Evolutionary conservation across 495 filamentous ascomycete genomes (phyloP).

Genomic region (Xylaria grammica): DNA sequence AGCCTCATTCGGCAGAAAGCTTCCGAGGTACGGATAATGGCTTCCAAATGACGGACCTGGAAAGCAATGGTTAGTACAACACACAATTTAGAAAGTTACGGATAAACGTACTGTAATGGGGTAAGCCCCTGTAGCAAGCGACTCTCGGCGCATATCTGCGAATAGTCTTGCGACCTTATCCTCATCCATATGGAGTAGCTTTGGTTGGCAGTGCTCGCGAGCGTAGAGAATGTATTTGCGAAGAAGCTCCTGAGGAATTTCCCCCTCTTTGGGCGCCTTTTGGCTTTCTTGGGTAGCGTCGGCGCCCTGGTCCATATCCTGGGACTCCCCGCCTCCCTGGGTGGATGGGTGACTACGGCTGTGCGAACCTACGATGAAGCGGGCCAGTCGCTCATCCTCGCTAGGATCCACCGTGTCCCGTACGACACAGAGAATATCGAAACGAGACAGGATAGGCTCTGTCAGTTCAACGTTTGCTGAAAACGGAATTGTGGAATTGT

Average conservation of each 20-base stretch:
- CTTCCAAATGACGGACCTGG: slow-evolving; percentile 95
- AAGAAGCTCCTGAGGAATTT: slow-evolving; percentile 90
- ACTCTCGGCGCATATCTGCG: slow-evolving; percentile 94
- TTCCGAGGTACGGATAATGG: slow-evolving; percentile 92
- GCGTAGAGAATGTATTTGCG: slow-evolving; percentile 98
- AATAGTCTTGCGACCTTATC: slow-evolving; percentile 95
- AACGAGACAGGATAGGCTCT: slow-evolving; percentile 96
- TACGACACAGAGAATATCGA: slow-evolving; percentile 97
- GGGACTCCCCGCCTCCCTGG: slow-evolving; percentile 60
- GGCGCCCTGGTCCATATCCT: slow-evolving; percentile 64
- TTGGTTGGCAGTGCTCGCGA: slow-evolving; percentile 85
- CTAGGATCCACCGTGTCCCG: slow-evolving; percentile 94
- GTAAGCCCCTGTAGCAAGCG: slow-evolving; percentile 90
- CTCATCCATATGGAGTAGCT: slow-evolving; percentile 97
- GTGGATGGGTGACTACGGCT: slow-evolving; percentile 83
- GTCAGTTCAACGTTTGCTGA: slow-evolving; percentile 95
- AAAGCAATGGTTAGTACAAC: slow-evolving; percentile 27
- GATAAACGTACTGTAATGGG: slow-evolving; percentile 84
- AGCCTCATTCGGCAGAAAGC: slow-evolving; percentile 95
- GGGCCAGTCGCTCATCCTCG: slow-evolving; percentile 94
- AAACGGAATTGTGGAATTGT: slow-evolving; percentile 96
- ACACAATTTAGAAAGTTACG: background rate
- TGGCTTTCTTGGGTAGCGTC: slow-evolving; percentile 49
- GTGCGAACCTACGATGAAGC: slow-evolving; percentile 94
- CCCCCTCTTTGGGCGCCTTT: slow-evolving; percentile 66